phyloP scores from a whole-genome alignment of 2,329 filamentous ascomycete genomes.

The Monilinia aucupariae region DNA sequence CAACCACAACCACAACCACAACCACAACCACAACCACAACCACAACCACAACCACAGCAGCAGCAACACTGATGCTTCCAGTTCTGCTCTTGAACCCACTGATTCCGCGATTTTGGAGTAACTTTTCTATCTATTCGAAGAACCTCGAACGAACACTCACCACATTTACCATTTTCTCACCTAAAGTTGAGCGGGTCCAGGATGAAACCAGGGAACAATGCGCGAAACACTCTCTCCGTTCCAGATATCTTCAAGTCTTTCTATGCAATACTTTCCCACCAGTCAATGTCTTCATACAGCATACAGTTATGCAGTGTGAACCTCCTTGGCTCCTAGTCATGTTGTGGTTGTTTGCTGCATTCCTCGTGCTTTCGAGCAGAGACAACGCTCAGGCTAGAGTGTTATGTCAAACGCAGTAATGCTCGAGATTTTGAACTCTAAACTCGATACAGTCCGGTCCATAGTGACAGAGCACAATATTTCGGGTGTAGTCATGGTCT shows the following conservation, averaged over 20 bases:
- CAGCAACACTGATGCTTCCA: background rate
- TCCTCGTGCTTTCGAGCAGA: background rate
- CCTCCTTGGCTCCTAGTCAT: background rate
- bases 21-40: too few relatives aligned
- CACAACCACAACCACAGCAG: too few relatives aligned
- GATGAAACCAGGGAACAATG: slow-evolving; percentile 16
- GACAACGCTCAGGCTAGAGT: slow-evolving; percentile 1
- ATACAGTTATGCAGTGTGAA: background rate
- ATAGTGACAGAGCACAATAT: background rate
- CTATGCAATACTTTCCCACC: slow-evolving; percentile 1
- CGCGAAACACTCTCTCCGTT: slow-evolving; percentile 13
- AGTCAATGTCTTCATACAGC: background rate
- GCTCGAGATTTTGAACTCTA: slow-evolving; percentile 4
- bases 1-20: background rate
- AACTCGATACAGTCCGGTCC: slow-evolving; percentile 1
- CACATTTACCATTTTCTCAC: background rate
- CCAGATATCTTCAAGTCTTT: slow-evolving; percentile 13
- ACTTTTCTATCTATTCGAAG: background rate
- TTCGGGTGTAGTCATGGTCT: background rate
- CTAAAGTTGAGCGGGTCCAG: slow-evolving; percentile 4
- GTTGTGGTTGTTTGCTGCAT: background rate
- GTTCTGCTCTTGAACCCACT: background rate
- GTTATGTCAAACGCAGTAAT: slow-evolving; percentile 14
- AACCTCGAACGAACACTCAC: background rate
- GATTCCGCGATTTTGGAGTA: background rate